A percentile compares a stretch with the other conserved stretches of the same genome.
Evolutionary conservation across 306 rosid genomes (phyloP).

Genomic region (Cucurbita maxima): DNA sequence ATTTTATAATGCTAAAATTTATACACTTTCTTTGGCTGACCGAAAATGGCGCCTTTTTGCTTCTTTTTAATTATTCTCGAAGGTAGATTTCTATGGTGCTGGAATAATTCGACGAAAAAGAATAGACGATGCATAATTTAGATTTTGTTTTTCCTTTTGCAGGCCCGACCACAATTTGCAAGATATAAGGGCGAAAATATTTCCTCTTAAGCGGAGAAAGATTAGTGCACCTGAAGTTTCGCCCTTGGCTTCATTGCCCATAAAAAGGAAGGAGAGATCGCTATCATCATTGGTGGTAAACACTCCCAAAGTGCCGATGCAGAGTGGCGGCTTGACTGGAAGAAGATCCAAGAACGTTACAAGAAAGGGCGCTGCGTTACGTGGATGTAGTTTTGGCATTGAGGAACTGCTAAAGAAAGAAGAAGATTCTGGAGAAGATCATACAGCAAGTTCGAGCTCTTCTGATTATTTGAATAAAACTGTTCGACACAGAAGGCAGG

Average conservation of each 20-base stretch:
- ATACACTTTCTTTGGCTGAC: not conserved
- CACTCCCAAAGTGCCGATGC: constrained; percentile 73
- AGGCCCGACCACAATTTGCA: constrained; percentile 99
- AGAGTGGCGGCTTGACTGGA: constrained; percentile 65
- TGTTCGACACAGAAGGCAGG: constrained; percentile 31
- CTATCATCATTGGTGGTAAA: constrained; percentile 82
- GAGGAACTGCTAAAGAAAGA: constrained; percentile 52
- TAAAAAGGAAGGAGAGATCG: constrained; percentile 92
- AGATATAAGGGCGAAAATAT: constrained; percentile 77
- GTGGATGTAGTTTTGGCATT: constrained; percentile 46
- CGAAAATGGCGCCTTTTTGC: not conserved
- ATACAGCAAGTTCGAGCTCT: constrained; percentile 40
- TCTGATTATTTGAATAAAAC: constrained; percentile 22
- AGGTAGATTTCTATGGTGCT: not conserved
- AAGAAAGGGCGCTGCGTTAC: constrained; percentile 61
- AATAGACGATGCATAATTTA: not conserved
- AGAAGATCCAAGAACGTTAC: constrained; percentile 61
- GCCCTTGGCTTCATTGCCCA: constrained; percentile 46
- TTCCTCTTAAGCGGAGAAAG: constrained; percentile 57
- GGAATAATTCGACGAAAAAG: not conserved
- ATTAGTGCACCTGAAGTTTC: constrained; percentile 42
- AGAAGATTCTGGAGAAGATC: constrained; percentile 36
- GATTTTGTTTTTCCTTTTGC: constrained; percentile 18
- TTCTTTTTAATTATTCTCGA: not conserved
- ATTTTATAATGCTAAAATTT: not conserved